Conservation (phyloP, 352 stramenopile genomes). For the Globisporangium ultimum region DNA sequence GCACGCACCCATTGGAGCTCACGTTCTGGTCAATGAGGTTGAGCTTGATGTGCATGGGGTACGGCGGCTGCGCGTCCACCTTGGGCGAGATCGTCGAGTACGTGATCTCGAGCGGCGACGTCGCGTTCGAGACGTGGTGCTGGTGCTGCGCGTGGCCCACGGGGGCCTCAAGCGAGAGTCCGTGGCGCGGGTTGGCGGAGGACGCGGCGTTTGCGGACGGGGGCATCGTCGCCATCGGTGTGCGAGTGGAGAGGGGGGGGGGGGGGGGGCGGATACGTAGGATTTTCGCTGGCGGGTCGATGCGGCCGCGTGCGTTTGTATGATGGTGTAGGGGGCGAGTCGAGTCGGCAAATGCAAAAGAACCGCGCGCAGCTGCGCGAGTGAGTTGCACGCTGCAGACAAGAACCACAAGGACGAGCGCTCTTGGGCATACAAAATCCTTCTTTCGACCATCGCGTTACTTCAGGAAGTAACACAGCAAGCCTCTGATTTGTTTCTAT, state of each 20-base stretch:
- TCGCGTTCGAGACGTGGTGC: too few relatives aligned
- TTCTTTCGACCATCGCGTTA: too few relatives aligned
- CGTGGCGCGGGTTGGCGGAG: conserved; percentile 9
- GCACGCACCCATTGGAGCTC: conserved; percentile 31
- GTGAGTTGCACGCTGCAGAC: too few relatives aligned
- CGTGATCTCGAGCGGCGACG: conserved; percentile 56
- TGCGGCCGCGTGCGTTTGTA: neutral
- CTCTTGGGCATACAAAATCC: too few relatives aligned
- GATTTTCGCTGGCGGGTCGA: neutral
- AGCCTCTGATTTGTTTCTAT: too few relatives aligned
- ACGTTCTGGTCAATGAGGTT: conserved; percentile 77
- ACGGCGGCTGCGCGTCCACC: conserved; percentile 44
- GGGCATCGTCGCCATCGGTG: conserved; percentile 11
- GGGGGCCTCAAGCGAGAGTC: conserved; percentile 12
- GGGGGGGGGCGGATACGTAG: neutral
- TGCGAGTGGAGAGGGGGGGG: neutral
- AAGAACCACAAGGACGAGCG: too few relatives aligned
- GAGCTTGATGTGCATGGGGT: conserved; percentile 83
- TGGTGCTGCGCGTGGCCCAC: neutral
- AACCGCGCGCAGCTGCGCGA: conserved; percentile 6
- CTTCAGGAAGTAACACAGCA: too few relatives aligned
- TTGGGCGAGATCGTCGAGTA: conserved; percentile 82
- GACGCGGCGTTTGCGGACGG: neutral
- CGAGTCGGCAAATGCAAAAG: conserved; percentile 9
- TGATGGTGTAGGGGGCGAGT: conserved; percentile 5